phyloP scores from a whole-genome alignment of 345 rosid genomes.

The Barbarea vulgaris region DNA sequence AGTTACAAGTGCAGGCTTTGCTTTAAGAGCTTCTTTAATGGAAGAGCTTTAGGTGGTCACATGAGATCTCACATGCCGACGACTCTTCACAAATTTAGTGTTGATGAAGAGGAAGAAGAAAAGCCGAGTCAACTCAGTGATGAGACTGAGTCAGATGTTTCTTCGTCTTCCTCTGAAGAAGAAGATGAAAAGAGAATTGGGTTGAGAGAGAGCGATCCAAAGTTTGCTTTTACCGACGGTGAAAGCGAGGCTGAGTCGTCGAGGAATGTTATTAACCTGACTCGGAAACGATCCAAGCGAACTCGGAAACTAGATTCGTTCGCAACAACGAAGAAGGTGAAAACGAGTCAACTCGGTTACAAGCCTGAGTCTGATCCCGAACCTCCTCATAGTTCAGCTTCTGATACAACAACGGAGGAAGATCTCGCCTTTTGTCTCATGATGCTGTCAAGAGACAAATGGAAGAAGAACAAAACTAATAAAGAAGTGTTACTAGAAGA shows the following conservation, averaged over 20 bases:
- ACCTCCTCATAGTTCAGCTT: conserved; percentile 67
- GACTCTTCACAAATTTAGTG: conserved; percentile 42
- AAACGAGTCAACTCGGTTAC: conserved; percentile 33
- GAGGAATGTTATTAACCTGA: conserved; percentile 48
- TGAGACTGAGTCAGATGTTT: conserved; percentile 47
- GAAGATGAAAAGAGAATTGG: conserved; percentile 43
- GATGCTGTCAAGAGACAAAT: conserved; percentile 84
- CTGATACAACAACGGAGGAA: conserved; percentile 77
- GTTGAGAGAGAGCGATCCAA: conserved; percentile 63
- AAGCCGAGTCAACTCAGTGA: conserved; percentile 46
- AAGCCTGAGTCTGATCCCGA: conserved; percentile 53
- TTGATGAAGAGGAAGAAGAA: conserved; percentile 14
- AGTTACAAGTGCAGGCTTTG: conserved; percentile 76
- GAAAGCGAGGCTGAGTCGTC: conserved; percentile 88
- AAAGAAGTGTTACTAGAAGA: conserved; percentile 40
- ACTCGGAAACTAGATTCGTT: conserved; percentile 44
- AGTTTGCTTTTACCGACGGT: conserved; percentile 52
- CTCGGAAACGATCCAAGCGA: conserved; percentile 69
- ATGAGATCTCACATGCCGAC: conserved; percentile 80
- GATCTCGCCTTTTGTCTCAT: conserved; percentile 93
- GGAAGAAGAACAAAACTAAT: conserved; percentile 55
- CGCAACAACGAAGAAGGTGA: conserved; percentile 26
- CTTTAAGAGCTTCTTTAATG: conserved; percentile 63
- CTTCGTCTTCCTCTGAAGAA: conserved; percentile 45
- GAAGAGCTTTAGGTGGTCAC: conserved; percentile 82